Evolutionary conservation across 805 yeast genomes (phyloP).

Genomic region (Yarrowia porcina): DNA sequence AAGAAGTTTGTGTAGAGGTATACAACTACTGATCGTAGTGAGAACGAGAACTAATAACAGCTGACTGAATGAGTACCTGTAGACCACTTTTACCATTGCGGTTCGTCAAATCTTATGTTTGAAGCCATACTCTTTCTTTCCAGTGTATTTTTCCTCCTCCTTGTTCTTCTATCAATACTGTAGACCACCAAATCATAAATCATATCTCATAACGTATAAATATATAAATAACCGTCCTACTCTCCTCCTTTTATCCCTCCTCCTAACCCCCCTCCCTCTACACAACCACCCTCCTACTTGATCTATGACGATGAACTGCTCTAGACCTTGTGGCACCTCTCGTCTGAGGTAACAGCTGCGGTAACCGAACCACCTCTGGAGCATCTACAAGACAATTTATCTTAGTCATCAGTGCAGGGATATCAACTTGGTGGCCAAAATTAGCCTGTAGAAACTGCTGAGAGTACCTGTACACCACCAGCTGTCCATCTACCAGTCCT

Average conservation of each 20-base stretch:
- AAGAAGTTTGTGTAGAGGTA: too few relatives aligned
- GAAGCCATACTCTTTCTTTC: too few relatives aligned
- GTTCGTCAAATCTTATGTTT: too few relatives aligned
- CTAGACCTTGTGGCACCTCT: background rate
- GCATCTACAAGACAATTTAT: background rate
- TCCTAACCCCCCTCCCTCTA: background rate
- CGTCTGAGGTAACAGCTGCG: background rate
- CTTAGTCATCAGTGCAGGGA: background rate
- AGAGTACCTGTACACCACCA: background rate
- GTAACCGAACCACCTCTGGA: background rate
- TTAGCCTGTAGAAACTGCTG: background rate
- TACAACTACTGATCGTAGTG: too few relatives aligned
- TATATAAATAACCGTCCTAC: background rate
- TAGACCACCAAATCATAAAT: background rate
- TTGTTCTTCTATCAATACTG: background rate
- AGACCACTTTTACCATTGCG: too few relatives aligned
- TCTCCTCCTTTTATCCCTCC: too few relatives aligned
- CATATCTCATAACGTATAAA: background rate
- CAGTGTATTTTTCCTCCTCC: too few relatives aligned
- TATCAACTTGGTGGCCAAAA: background rate
- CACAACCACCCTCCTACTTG: background rate
- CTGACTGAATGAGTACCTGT: too few relatives aligned
- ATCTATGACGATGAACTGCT: background rate
- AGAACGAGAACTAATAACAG: too few relatives aligned
- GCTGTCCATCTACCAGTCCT: background rate